Percentiles rank a stretch among this genome's conserved stretches.
Evolutionary conservation across 495 filamentous ascomycete genomes (phyloP).

Genomic region (Sabuloglossum arenarium): DNA sequence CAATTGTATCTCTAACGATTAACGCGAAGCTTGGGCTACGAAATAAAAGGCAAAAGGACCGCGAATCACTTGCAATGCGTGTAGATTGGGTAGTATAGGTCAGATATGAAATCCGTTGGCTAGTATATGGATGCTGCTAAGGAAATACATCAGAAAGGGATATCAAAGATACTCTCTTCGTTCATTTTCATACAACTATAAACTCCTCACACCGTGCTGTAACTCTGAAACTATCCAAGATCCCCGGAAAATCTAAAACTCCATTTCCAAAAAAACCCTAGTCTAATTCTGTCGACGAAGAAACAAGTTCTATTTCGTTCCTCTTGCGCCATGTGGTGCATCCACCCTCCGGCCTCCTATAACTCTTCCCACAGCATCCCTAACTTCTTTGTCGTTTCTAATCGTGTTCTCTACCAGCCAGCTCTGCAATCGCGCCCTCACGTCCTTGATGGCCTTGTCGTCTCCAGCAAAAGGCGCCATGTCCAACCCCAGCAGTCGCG

Average conservation of each 20-base stretch:
- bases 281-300: background rate
- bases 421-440: constrained; percentile 16
- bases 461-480: constrained; percentile 68
- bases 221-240: too few species aligned
- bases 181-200: too few species aligned
- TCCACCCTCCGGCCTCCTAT: constrained; percentile 3
- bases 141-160: too few species aligned
- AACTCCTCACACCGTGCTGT: too few species aligned
- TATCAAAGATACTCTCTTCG: too few species aligned
- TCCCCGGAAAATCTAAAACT: background rate
- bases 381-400: constrained; percentile 18
- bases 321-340: background rate
- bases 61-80: too few species aligned
- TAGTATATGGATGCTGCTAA: too few species aligned
- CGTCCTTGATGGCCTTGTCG: constrained; percentile 21
- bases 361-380: constrained; percentile 17
- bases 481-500: constrained; percentile 50
- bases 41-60: too few species aligned
- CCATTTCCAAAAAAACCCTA: background rate
- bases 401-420: constrained; percentile 24
- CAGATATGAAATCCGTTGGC: too few species aligned
- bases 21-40: too few species aligned
- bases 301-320: background rate
- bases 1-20: too few species aligned
- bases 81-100: too few species aligned